phyloP scores from a whole-genome alignment of 1,284 basidiomycete species.

The Coniferiporia sulphurascens region DNA sequence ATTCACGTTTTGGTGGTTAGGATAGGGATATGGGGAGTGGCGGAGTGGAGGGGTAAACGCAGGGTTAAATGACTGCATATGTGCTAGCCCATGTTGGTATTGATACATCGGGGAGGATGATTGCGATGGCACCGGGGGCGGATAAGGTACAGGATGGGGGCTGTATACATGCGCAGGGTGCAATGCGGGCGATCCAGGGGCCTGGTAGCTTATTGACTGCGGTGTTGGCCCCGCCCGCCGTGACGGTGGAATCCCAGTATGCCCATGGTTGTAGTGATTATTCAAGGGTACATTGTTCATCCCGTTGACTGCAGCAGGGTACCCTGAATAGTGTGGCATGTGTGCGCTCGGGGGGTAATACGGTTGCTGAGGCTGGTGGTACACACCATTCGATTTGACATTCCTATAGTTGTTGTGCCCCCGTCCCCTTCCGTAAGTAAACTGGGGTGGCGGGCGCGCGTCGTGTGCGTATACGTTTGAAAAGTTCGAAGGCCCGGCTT shows the following conservation, averaged over 20 bases:
- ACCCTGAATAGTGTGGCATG: conserved; percentile 7
- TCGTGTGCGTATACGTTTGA: conserved; percentile 9
- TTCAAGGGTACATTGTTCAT: not conserved
- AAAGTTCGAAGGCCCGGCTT: conserved; percentile 14
- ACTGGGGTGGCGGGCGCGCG: conserved; percentile 4
- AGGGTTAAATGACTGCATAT: conserved; percentile 8
- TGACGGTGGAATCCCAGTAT: not conserved
- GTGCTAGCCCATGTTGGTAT: conserved; percentile 6
- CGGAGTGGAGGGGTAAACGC: conserved; percentile 7
- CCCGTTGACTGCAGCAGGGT: conserved; percentile 7
- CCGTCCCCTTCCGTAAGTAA: conserved; percentile 12
- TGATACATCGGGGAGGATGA: conserved; percentile 7
- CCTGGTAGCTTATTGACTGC: conserved; percentile 3
- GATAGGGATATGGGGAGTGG: not conserved
- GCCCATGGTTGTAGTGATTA: conserved; percentile 9
- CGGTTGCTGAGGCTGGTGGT: conserved; percentile 11
- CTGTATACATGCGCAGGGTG: conserved; percentile 9
- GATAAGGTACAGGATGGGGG: conserved; percentile 8
- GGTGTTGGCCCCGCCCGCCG: conserved; percentile 7
- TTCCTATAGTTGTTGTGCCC: conserved; percentile 3
- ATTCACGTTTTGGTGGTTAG: conserved; percentile 8
- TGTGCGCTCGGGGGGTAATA: conserved; percentile 2
- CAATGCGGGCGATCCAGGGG: conserved; percentile 10
- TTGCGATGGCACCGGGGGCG: conserved; percentile 1
- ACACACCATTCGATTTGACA: not conserved